Evolutionary conservation across 2,329 filamentous ascomycete species (phyloP), one percentile per base, ranked within the genome.

Genomic region (Paraphaeosphaeria minitans): DNA sequence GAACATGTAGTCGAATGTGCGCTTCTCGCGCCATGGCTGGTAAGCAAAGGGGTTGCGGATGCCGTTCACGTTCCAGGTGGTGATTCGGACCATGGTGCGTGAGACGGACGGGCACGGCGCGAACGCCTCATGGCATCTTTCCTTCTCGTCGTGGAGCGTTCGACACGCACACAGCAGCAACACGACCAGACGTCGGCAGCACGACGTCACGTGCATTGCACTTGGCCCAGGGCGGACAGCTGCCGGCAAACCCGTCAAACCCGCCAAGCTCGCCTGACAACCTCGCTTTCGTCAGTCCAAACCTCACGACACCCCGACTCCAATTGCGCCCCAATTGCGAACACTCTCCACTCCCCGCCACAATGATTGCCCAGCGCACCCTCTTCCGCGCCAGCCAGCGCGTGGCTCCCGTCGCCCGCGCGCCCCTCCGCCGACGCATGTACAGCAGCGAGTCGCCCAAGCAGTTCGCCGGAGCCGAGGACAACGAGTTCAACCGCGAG

Each of bases 401-500:
- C 60, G 65, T 88, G 79, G 79, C 86, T 82, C 70, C 51, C 51
- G 41, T 39, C 51, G 51, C 66, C 67, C 86, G 86, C 75, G 80
- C 80, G 53, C 78, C 81, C 64, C 69, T 85, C 70, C 89, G 91
- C 83, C 70, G 69, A 63, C 88, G 90, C 79, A 89, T 89, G 71
- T 84, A 92, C 73, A 89, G 88, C 76, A 88, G 85, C 82, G 83
- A 84, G 71, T 78, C 81, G 64, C 74, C 78, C 66, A 82, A 83
- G 70, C 80, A 79, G 70, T 83, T 91, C 71, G 73, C 78, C 48
- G 87, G 89, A 72, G 77, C 84, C 58, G 83, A 84, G 78, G 91
- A 97, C 83, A 98, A 96, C 82, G 87, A 88, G 75, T 99, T 98
- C 86, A 89, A 96, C 84, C 89, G 90, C 74, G 95, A 99, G 86